phyloP scores from a whole-genome alignment of 441 rosid species.

The Jatropha podagrica region DNA sequence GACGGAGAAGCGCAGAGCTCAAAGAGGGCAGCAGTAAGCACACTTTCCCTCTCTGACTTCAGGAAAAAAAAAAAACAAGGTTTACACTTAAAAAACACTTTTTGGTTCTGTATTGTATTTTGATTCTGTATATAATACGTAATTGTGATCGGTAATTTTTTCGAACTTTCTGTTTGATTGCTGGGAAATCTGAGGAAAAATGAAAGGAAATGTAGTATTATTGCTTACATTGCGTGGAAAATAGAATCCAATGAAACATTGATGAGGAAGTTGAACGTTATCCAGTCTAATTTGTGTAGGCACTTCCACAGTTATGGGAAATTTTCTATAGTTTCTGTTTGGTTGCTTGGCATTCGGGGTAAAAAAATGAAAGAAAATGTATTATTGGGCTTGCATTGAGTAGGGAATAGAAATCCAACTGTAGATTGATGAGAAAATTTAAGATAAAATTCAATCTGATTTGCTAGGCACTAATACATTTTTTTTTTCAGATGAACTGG shows the following conservation, averaged over 20 bases:
- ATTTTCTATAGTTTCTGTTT: neutral
- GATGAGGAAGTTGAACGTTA: neutral
- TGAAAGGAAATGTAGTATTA: neutral
- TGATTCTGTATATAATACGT: neutral
- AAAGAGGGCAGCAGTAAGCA: neutral
- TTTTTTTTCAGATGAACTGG: slow-evolving; percentile 17
- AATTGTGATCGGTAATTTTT: neutral
- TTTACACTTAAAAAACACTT: no score
- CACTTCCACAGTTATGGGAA: neutral
- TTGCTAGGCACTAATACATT: neutral
- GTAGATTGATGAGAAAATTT: neutral
- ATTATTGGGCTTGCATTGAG: neutral
- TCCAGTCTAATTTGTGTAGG: neutral
- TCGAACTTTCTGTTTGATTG: neutral
- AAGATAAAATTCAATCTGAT: neutral
- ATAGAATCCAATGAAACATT: neutral
- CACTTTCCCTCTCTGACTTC: neutral
- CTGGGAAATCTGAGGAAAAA: neutral
- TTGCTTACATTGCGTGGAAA: neutral
- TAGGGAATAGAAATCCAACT: neutral
- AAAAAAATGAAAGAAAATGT: neutral
- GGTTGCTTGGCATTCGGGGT: neutral
- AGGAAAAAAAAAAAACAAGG: no score
- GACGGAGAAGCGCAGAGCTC: neutral
- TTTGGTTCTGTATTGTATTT: neutral